phyloP scores from a whole-genome alignment of 129 eudicot species.

The Artemisia annua region DNA sequence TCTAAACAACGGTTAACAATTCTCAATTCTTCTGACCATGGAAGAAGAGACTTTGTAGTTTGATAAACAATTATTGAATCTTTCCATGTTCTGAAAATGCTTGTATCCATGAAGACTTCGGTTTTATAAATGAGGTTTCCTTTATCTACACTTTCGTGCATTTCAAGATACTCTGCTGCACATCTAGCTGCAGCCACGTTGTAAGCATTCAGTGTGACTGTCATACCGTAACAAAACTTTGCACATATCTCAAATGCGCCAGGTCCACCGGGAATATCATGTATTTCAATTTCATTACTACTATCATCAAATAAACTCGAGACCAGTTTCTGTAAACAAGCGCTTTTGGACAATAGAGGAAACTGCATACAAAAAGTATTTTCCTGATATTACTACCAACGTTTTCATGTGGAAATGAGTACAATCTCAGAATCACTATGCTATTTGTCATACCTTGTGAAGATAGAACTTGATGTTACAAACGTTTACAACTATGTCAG shows the following conservation, averaged over 20 bases:
- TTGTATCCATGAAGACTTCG: conserved; percentile 77
- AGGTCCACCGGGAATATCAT: conserved; percentile 90
- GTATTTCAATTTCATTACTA: conserved; percentile 46
- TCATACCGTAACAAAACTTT: conserved; percentile 88
- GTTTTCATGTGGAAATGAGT: conserved; percentile 2
- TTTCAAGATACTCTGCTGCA: conserved; percentile 92
- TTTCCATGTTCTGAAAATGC: conserved; percentile 87
- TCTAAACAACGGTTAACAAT: conserved; percentile 72
- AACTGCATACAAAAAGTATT: conserved; percentile 46
- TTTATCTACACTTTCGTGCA: conserved; percentile 73
- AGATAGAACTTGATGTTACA: conserved; percentile 77
- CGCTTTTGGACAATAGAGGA: conserved; percentile 86
- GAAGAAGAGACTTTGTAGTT: conserved; percentile 73
- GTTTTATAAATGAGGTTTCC: conserved; percentile 82
- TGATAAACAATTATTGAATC: conserved; percentile 91
- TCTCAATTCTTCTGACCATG: conserved; percentile 81
- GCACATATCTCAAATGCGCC: conserved; percentile 83
- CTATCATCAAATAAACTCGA: conserved; percentile 46
- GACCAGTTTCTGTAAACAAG: conserved; percentile 59
- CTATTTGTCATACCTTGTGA: conserved; percentile 61
- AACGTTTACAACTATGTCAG: conserved; percentile 63
- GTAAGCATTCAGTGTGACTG: conserved; percentile 81
- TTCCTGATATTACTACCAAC: not conserved
- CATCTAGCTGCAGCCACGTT: conserved; percentile 84
- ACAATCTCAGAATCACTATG: not conserved